Percentiles rank a stretch among this genome's conserved stretches.
Evolutionary conservation across 2,329 filamentous ascomycete species (phyloP).

Genomic region (Cryphonectria nitschkei): DNA sequence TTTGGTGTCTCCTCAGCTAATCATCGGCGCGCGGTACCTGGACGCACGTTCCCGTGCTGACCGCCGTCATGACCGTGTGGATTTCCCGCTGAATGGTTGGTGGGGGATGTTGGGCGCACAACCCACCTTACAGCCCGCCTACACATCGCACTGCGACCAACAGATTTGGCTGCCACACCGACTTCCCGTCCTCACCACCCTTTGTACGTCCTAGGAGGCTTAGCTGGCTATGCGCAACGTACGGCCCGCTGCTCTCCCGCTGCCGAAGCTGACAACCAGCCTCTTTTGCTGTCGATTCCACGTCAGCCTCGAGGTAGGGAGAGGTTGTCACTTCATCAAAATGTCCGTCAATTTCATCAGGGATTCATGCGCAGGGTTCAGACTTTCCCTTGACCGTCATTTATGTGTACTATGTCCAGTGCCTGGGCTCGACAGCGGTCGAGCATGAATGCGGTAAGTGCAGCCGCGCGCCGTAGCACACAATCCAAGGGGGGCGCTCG

Average conservation of each 20-base stretch:
- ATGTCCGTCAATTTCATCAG: background rate
- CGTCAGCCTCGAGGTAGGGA: background rate
- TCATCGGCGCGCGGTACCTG: background rate
- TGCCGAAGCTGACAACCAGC: background rate
- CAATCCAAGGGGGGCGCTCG: background rate
- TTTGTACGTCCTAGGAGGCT: background rate
- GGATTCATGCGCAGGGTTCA: background rate
- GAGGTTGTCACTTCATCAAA: background rate
- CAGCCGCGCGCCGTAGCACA: background rate
- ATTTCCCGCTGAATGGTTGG: constrained; percentile 5
- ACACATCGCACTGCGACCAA: background rate
- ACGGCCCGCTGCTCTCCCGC: constrained; percentile 1
- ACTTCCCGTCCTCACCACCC: constrained; percentile 2
- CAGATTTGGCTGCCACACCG: background rate
- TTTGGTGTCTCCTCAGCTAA: background rate
- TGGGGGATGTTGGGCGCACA: background rate
- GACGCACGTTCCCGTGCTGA: constrained; percentile 2
- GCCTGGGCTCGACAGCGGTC: background rate
- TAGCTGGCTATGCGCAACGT: background rate
- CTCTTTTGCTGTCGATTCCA: background rate
- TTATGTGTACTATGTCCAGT: background rate
- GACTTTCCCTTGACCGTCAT: background rate
- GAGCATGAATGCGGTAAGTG: background rate
- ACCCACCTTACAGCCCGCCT: background rate
- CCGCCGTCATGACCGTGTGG: constrained; percentile 12